These are phyloP conservation scores for Pythium dissotocum DNA, from an alignment of 352 stramenopile species.

Conservation along the genomic window DNA sequence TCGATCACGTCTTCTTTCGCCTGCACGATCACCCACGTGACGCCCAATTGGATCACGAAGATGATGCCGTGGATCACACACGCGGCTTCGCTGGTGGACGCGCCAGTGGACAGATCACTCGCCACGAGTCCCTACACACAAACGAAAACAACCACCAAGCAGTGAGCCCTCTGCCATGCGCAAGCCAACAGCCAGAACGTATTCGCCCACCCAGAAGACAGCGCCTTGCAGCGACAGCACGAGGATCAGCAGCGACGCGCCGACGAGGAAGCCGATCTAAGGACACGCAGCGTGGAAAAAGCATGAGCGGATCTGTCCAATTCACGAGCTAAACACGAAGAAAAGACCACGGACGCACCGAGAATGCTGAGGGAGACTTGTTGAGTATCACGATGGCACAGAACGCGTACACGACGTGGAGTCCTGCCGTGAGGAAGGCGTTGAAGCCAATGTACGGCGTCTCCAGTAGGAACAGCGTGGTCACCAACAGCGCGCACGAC, in stretches of 20 bases:
- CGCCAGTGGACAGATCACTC: conserved; percentile 26
- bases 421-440: conserved; percentile 53
- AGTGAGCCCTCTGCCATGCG: background rate
- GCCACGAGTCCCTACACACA: conserved; percentile 15
- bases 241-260: conserved; percentile 63
- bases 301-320: conserved; percentile 3
- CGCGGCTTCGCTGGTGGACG: conserved; percentile 46
- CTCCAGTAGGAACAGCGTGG: conserved; percentile 71
- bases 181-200: background rate
- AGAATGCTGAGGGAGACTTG: conserved; percentile 80
- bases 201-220: conserved; percentile 59
- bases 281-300: conserved; percentile 9
- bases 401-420: conserved; percentile 76
- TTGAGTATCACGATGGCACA: conserved; percentile 76
- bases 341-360: conserved; percentile 38
- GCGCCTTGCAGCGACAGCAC: conserved; percentile 67
- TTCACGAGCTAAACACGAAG: background rate
- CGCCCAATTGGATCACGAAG: conserved; percentile 57
- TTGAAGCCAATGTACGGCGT: conserved; percentile 73
- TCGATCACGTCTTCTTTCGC: conserved; percentile 86
- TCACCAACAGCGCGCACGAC: conserved; percentile 56
- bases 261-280: conserved; percentile 76
- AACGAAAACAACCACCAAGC: background rate
- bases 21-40: conserved; percentile 66
- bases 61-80: conserved; percentile 53